Base-by-base conservation (phyloP, 2,329 filamentous ascomycete genomes). In the Colletotrichum sp. region DNA sequence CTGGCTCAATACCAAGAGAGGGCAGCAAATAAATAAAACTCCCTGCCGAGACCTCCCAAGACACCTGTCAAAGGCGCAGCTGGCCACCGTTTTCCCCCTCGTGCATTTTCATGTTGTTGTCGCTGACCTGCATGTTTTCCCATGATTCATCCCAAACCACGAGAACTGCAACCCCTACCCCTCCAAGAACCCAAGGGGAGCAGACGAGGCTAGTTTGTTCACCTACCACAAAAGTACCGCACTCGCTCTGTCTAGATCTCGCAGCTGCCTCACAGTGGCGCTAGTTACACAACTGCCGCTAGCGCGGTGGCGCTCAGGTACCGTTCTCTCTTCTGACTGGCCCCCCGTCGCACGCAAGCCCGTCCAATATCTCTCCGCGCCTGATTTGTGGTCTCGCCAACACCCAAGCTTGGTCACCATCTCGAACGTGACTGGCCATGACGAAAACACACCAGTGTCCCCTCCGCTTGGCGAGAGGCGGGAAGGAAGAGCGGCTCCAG, bases 251-350 rank as follows among this genome's bases (percentile, higher is more conserved):
- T 63, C 58, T 68, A 59, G 62, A 68, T 68, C 43, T 24, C 34
- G 34, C 63, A 68, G 58, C 43, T 55, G 10, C 32, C 24, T 13
- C n/a, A 52, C 2, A n/a, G n/a, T 2, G 43, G 32, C 21, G 24
- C 38, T 67, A 24, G 43, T 63, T 52, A 28, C 73, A 59, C 63
- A 75, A 73, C 73, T 73, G 58, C 69, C 69, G 73, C 56, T 73
- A 73, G 73, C 73, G 56, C 26, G 32, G 73, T 75, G 69, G 69
- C 73, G 73, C 34, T 59, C 73, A 68, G 73, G 63, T 59, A 69
- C 73, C 58, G 16, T 34, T 18, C 34, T 68, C 16, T 43, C 21
- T 10, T 63, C 18, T 48, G 18, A 55, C 43, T 58, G 63, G 55
- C 43, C 30, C 63, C 30, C 56, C 14, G 56, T 73, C 43, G 34